phyloP scores from a whole-genome alignment of 2,329 filamentous ascomycete genomes.

The Penicillium sp. region DNA sequence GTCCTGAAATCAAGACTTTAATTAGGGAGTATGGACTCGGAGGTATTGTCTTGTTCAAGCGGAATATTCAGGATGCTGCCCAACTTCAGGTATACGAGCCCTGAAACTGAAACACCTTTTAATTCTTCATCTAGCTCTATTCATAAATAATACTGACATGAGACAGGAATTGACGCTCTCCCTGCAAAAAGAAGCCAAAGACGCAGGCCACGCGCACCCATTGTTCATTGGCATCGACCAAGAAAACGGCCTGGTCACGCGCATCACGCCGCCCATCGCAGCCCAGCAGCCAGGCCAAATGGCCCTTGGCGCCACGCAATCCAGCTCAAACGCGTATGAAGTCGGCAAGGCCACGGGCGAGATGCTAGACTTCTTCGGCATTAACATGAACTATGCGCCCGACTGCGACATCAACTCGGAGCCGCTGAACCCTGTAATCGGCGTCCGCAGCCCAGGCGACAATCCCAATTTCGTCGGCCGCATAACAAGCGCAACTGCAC shows the following conservation, averaged over 20 bases:
- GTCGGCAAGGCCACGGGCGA: slow-evolving; percentile 38
- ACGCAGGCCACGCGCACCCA: slow-evolving; percentile 36
- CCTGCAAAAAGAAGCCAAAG: slow-evolving; percentile 38
- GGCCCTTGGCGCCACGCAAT: slow-evolving; percentile 42
- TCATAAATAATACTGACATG: neutral
- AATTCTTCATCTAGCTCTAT: neutral
- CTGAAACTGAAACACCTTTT: too few relatives aligned
- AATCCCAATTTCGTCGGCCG: slow-evolving; percentile 40
- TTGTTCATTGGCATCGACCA: slow-evolving; percentile 45
- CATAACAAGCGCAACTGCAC: slow-evolving; percentile 37
- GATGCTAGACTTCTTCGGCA: slow-evolving; percentile 35
- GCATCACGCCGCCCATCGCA: slow-evolving; percentile 38
- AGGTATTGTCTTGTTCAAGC: slow-evolving; percentile 39
- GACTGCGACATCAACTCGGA: slow-evolving; percentile 45
- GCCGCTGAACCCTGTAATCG: slow-evolving; percentile 42
- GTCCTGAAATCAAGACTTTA: slow-evolving; percentile 39
- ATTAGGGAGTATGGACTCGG: slow-evolving; percentile 41
- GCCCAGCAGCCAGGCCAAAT: slow-evolving; percentile 42
- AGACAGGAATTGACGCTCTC: slow-evolving; percentile 28
- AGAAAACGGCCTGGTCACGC: slow-evolving; percentile 44
- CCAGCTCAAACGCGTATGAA: slow-evolving; percentile 30
- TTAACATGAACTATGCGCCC: slow-evolving; percentile 47
- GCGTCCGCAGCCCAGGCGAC: slow-evolving; percentile 41
- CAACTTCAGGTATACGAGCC: slow-evolving; percentile 40
- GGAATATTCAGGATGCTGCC: slow-evolving; percentile 36